Conservation (phyloP, 2,329 filamentous ascomycete species). For the Xylariaceae sp. region DNA sequence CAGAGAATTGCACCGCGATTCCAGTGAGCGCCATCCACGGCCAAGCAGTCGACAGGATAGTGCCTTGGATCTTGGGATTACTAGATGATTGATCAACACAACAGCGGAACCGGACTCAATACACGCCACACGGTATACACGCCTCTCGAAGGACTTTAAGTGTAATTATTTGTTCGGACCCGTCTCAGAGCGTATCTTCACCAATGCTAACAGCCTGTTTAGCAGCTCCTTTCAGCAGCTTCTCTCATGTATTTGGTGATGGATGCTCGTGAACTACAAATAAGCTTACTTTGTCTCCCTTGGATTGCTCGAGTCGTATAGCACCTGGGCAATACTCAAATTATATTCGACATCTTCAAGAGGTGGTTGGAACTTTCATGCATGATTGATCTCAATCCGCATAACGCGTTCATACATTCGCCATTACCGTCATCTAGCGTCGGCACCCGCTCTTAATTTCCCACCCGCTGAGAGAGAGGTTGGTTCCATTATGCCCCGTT, state of each 20-base stretch:
- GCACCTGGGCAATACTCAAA: background rate
- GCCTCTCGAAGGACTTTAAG: background rate
- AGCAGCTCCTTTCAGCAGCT: background rate
- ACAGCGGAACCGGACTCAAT: background rate
- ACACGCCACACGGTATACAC: background rate
- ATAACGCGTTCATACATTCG: background rate
- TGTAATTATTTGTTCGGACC: background rate
- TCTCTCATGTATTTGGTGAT: background rate
- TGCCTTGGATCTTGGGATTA: conserved; percentile 66
- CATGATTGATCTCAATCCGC: background rate
- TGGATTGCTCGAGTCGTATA: background rate
- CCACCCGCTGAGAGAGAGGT: no score
- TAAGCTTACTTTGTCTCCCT: background rate
- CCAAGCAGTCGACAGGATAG: conserved; percentile 71
- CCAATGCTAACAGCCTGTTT: background rate
- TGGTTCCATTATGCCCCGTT: background rate
- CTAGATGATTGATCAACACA: conserved; percentile 42
- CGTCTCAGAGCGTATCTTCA: background rate
- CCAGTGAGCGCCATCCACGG: conserved; percentile 87
- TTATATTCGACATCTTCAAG: background rate
- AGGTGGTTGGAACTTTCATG: background rate
- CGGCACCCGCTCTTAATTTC: background rate
- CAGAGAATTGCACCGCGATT: conserved; percentile 60
- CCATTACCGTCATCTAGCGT: background rate
- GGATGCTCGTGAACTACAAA: background rate